A percentile compares a stretch with the other conserved stretches of the same genome.
Conservation (phyloP, 495 filamentous ascomycete species). For the Podospora bellae-mahoneyi region DNA sequence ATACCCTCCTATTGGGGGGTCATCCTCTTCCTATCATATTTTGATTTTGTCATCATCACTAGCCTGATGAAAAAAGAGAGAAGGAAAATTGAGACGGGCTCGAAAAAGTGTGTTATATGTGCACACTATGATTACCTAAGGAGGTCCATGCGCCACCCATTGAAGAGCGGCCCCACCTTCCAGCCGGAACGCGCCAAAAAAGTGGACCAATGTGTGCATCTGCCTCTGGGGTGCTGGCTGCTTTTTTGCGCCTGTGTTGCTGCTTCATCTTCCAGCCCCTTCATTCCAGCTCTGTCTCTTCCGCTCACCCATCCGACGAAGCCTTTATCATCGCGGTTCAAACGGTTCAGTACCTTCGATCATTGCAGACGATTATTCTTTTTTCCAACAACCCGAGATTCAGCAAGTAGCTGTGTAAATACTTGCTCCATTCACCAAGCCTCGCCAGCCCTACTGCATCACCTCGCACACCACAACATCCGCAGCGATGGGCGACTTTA, state of each 20-base stretch:
- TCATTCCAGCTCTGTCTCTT: not conserved
- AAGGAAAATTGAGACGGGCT: constrained; percentile 8
- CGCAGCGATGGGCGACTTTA: constrained; percentile 44
- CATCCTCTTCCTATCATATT: constrained; percentile 61
- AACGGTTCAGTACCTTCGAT: constrained; percentile 14
- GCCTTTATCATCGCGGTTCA: not conserved
- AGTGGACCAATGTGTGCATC: constrained; percentile 9
- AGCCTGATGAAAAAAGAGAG: constrained; percentile 39
- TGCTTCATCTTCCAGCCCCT: constrained; percentile 22
- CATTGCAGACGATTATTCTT: not conserved
- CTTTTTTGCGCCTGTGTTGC: constrained; percentile 17
- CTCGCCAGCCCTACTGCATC: not conserved
- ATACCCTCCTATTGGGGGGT: constrained; percentile 47
- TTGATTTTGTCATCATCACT: constrained; percentile 53
- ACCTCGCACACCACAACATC: not conserved
- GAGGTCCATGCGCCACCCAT: not conserved
- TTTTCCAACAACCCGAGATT: not conserved
- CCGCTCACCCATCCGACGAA: not conserved
- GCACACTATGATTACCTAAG: constrained; percentile 18
- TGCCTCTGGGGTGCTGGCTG: constrained; percentile 3
- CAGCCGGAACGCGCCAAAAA: not conserved
- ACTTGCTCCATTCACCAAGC: not conserved
- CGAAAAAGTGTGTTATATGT: constrained; percentile 15
- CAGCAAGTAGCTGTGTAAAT: constrained; percentile 11
- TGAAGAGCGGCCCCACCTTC: not conserved